Base-by-base conservation (phyloP, 305 asterid species). In the Fraxinus albicans region DNA sequence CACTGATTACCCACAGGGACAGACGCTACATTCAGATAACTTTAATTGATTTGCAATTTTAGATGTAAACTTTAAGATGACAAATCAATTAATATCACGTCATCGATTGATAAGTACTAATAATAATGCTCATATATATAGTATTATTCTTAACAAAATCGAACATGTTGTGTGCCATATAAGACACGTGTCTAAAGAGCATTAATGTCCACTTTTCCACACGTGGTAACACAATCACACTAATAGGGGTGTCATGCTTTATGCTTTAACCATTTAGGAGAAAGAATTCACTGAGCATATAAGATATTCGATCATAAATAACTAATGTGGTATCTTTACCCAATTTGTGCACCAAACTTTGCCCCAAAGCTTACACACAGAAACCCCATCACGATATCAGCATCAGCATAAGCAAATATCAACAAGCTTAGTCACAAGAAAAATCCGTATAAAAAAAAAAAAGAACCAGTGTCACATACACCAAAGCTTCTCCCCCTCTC, bases 351-450 rank as follows among this genome's bases (percentile, higher is more conserved):
- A 44, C 74, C n/a, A 27, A 25, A 67, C 34, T 31, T 34, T 13
- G 40, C 15, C 75, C 53, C 47, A 76, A 15, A 38, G 34, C 67
- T 35, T 19, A 21, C 19, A 42, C 67, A 77, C n/a, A 79, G 13
- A 80, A 69, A 76, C 77, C 82, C 81, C 63, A 70, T 69, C 77
- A 47, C 67, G 44, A 84, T 53, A 87, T 15, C 55, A 44, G 17
- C n/a, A 44, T 3, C 3, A 44, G 55, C 15, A 44, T 12, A 44
- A 42, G 53, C 29, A 85, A 83, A 84, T 85, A 87, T 87, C 77
- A 60, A 86, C 84, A 86, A 79, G 31, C 82, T 80, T 78, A 8
- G 55, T 44, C 55, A 44, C 17, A 12, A 44, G 55, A 44, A 44
- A 78, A 79, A 80, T 70, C 36, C 3, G 83, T 63, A 86, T 82